Conservation (phyloP, 768 basidiomycete genomes). For the Hericium alpestre region DNA sequence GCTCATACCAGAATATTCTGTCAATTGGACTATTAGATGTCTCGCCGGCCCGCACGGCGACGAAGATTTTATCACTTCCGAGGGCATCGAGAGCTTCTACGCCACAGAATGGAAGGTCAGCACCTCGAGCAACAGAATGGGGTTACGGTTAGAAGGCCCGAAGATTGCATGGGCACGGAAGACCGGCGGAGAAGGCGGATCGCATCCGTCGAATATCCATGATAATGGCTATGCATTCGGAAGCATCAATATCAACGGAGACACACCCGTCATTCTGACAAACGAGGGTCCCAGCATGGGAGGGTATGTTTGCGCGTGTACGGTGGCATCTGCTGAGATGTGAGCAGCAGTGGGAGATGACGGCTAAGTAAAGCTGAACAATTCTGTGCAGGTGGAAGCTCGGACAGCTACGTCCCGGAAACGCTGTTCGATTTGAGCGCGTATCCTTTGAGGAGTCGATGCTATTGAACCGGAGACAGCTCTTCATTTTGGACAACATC, state of each 20-base stretch:
- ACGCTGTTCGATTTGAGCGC: slow-evolving; percentile 40
- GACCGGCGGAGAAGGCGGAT: slow-evolving; percentile 56
- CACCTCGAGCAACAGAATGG: slow-evolving; percentile 50
- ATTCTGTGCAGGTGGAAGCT: slow-evolving; percentile 48
- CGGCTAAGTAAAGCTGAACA: too few relatives aligned
- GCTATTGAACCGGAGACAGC: slow-evolving; percentile 9
- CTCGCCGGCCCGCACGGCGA: slow-evolving; percentile 58
- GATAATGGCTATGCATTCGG: slow-evolving; percentile 50
- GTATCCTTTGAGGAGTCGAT: slow-evolving; percentile 34
- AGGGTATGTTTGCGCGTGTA: slow-evolving; percentile 48
- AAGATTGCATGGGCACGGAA: slow-evolving; percentile 43
- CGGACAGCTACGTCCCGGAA: slow-evolving; percentile 53
- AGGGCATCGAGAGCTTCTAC: slow-evolving; percentile 43
- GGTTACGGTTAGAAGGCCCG: slow-evolving; percentile 45
- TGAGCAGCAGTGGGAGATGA: slow-evolving; percentile 17
- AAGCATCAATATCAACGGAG: slow-evolving; percentile 53
- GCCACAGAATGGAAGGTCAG: slow-evolving; percentile 41
- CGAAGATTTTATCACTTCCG: slow-evolving; percentile 37
- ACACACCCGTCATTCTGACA: slow-evolving; percentile 57
- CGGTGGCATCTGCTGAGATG: slow-evolving; percentile 41
- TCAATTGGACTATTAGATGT: slow-evolving; percentile 41
- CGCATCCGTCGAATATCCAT: slow-evolving; percentile 59
- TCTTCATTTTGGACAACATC: too few relatives aligned
- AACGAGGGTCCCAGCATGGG: slow-evolving; percentile 57
- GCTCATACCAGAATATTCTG: slow-evolving; percentile 34